Conservation (phyloP, 495 filamentous ascomycete species). For the Penicillium manginii region DNA sequence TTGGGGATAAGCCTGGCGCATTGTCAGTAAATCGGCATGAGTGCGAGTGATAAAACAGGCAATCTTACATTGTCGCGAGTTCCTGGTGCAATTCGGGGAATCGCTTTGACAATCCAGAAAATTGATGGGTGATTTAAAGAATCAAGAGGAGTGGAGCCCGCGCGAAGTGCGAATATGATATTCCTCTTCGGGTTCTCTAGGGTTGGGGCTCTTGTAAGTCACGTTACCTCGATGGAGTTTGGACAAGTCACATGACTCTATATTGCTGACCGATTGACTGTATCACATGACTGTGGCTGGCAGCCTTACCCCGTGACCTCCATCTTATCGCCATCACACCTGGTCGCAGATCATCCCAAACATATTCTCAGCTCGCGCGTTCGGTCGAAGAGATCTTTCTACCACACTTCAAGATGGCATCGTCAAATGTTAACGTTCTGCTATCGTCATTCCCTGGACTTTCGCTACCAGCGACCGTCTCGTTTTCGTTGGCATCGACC, state of each 20-base stretch:
- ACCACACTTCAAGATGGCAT: conserved; percentile 32
- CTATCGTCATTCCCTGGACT: conserved; percentile 83
- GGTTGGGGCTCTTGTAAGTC: conserved; percentile 43
- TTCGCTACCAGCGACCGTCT: conserved; percentile 75
- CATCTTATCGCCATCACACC: background rate
- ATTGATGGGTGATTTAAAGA: conserved; percentile 46
- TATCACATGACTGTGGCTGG: background rate
- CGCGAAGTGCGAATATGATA: conserved; percentile 45
- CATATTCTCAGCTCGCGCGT: background rate
- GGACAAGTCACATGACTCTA: conserved; percentile 7
- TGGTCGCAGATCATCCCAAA: background rate
- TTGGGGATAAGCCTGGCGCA: conserved; percentile 90
- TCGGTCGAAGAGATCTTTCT: background rate
- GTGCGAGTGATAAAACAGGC: conserved; percentile 1
- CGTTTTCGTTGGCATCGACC: conserved; percentile 65
- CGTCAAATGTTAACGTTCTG: conserved; percentile 72
- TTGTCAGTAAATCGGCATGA: conserved; percentile 25
- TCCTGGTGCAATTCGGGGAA: conserved; percentile 62
- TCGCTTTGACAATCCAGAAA: conserved; percentile 56
- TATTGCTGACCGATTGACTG: background rate
- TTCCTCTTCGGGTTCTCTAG: conserved; percentile 39
- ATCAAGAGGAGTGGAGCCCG: conserved; percentile 46
- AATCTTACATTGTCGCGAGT: conserved; percentile 61
- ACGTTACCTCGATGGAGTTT: conserved; percentile 11
- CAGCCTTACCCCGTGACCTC: background rate